Evolutionary conservation across 1,139 yeast genomes (phyloP).

Genomic region (Candida pseudoviswanathii): DNA sequence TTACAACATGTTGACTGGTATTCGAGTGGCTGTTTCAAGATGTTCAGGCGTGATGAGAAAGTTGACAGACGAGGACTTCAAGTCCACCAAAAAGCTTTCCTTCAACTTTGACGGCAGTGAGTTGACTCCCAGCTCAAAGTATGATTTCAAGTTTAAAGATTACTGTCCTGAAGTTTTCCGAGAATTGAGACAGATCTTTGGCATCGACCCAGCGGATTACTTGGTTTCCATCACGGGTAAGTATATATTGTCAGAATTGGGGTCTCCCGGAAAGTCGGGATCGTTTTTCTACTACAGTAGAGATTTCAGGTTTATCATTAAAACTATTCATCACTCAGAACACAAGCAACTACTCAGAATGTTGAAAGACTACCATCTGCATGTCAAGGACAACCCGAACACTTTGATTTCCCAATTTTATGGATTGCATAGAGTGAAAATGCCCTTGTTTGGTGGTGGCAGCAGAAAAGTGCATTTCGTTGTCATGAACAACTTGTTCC

Average conservation of each 20-base stretch:
- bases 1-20: constrained; percentile 96
- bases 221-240: constrained; percentile 89
- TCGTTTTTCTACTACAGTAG: constrained; percentile 94
- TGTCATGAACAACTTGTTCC: constrained; percentile 96
- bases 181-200: constrained; percentile 76
- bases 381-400: constrained; percentile 82
- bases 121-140: constrained; percentile 87
- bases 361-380: constrained; percentile 75
- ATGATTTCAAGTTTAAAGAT: constrained; percentile 96
- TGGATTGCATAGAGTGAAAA: constrained; percentile 91
- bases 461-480: constrained; percentile 86
- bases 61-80: constrained; percentile 70
- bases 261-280: constrained; percentile 97
- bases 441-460: constrained; percentile 54
- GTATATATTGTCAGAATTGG: constrained; percentile 87
- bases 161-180: constrained; percentile 94
- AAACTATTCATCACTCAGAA: constrained; percentile 92
- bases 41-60: constrained; percentile 86
- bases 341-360: constrained; percentile 80
- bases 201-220: constrained; percentile 94
- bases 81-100: constrained; percentile 71
- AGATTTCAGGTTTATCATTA: constrained; percentile 91
- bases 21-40: constrained; percentile 90
- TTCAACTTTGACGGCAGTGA: constrained; percentile 90
- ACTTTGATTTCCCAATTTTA: constrained; percentile 92